phyloP scores from a whole-genome alignment of 305 asterid species.

The Coffea humblotiana region DNA sequence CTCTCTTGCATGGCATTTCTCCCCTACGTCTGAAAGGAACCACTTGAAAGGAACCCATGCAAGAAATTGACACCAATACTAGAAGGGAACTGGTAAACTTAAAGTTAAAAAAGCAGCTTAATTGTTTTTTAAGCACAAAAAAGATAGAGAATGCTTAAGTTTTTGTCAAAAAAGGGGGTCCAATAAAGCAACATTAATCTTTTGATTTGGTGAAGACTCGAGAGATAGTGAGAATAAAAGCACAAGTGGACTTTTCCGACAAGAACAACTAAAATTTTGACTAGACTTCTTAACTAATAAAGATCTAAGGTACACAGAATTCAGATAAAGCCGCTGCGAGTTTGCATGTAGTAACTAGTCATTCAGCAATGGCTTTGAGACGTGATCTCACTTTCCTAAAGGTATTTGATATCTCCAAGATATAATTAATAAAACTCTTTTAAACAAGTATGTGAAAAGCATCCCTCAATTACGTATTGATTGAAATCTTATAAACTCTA shows the following conservation, averaged over 20 bases:
- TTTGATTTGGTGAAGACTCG: slow-evolving; percentile 39
- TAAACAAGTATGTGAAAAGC: too few relatives aligned
- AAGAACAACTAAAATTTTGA: slow-evolving; percentile 13
- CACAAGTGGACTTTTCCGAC: slow-evolving; percentile 27
- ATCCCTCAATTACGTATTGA: too few relatives aligned
- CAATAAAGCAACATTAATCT: slow-evolving; percentile 15
- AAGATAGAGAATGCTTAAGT: background rate
- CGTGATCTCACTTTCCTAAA: too few relatives aligned
- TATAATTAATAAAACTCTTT: too few relatives aligned
- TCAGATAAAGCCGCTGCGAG: background rate
- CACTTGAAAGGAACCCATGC: background rate
- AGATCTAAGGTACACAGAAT: background rate
- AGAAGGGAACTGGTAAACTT: background rate
- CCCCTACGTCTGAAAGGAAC: background rate
- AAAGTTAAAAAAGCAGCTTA: background rate
- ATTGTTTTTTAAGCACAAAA: background rate
- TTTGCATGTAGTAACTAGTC: background rate
- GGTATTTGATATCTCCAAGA: too few relatives aligned
- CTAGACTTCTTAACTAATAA: slow-evolving; percentile 21
- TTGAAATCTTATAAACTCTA: too few relatives aligned
- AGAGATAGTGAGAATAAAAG: slow-evolving; percentile 9
- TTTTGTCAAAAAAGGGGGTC: slow-evolving; percentile 26
- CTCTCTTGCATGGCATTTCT: slow-evolving; percentile 15
- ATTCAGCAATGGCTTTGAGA: too few relatives aligned
- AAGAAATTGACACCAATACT: background rate